These are phyloP conservation scores for Forsythia viridissima DNA, from an alignment of 257 asterid genomes.

Conservation along the genomic window DNA sequence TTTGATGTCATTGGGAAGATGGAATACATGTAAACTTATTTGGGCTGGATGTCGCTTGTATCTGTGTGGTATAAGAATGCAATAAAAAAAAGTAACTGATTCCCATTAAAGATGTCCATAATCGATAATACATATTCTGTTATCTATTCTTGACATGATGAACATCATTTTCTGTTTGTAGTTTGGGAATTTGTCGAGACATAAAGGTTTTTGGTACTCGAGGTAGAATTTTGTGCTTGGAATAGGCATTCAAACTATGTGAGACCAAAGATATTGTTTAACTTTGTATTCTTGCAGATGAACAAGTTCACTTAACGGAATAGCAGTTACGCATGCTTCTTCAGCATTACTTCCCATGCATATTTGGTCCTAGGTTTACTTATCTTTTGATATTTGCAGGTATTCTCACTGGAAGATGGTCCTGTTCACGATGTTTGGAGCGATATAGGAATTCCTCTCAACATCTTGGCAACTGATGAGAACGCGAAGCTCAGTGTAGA, in stretches of 20 bases:
- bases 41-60: too few species aligned
- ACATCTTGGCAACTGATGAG: constrained; percentile 43
- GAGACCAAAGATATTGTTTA: neutral
- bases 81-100: too few species aligned
- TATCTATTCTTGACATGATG: too few species aligned
- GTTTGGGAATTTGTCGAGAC: neutral
- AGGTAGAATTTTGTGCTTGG: too few species aligned
- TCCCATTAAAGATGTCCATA: too few species aligned
- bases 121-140: too few species aligned
- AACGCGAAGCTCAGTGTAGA: constrained; percentile 56
- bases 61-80: too few species aligned
- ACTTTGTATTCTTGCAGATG: neutral
- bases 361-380: constrained; percentile 1
- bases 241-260: neutral
- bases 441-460: constrained; percentile 49
- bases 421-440: constrained; percentile 68
- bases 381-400: constrained; percentile 50
- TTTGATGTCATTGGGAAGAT: too few species aligned
- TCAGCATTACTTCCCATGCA: neutral
- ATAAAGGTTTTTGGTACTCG: too few species aligned
- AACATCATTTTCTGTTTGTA: neutral
- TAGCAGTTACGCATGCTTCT: neutral
- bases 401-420: constrained; percentile 72
- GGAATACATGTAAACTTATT: too few species aligned
- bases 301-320: too few species aligned